Evolutionary conservation across 257 asterid species (phyloP).

Genomic region (Jaltomata sinuosa): DNA sequence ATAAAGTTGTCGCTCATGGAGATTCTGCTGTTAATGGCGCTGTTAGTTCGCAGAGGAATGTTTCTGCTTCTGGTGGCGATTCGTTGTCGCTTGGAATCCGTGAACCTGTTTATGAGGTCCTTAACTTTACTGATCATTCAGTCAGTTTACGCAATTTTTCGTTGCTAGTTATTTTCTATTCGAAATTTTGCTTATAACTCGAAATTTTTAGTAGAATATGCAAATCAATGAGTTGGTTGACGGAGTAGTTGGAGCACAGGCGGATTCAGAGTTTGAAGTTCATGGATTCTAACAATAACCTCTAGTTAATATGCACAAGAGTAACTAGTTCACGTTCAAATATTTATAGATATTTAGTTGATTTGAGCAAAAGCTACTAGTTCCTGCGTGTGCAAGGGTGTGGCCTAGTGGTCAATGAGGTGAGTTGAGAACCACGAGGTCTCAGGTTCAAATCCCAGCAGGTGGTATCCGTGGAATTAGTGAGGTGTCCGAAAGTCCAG

Average conservation of each 20-base stretch:
- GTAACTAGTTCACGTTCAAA: not conserved
- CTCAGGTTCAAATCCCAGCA: too few relatives aligned
- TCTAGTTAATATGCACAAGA: not conserved
- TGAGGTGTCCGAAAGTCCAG: too few relatives aligned
- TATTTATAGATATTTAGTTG: not conserved
- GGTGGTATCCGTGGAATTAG: too few relatives aligned
- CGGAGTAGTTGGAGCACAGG: not conserved
- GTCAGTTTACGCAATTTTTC: not conserved
- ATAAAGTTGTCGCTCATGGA: not conserved
- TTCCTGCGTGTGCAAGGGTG: too few relatives aligned
- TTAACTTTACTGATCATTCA: not conserved
- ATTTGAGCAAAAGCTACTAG: not conserved
- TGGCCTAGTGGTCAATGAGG: too few relatives aligned
- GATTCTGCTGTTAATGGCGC: slow-evolving; percentile 18
- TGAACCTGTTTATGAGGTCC: slow-evolving; percentile 90
- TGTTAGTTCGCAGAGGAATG: slow-evolving; percentile 29
- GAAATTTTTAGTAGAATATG: not conserved
- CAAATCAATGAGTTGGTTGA: not conserved
- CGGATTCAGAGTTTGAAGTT: not conserved
- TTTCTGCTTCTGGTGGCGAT: slow-evolving; percentile 34
- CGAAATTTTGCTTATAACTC: not conserved
- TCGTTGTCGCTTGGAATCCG: slow-evolving; percentile 79
- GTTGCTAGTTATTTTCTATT: not conserved
- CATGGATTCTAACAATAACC: not conserved
- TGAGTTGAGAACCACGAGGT: too few relatives aligned